These are phyloP conservation scores for Acanthamoeba triangularis DNA, from an alignment of 208 protist species.

Conservation along the genomic window DNA sequence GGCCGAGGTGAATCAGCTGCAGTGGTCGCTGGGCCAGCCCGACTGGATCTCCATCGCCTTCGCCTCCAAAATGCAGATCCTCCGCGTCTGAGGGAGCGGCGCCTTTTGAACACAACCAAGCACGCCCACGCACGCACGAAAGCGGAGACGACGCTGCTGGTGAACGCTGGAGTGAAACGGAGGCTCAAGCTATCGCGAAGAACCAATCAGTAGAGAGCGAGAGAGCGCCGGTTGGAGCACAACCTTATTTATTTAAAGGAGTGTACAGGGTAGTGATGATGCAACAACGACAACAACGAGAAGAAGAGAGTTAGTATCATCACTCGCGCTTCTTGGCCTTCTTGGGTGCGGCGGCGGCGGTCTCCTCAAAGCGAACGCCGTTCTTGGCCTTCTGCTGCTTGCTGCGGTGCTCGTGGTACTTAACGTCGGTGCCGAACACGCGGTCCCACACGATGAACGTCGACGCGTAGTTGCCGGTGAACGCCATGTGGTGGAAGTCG, in stretches of 20 bases:
- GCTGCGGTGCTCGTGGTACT: slow-evolving; percentile 67
- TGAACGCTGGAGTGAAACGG: too few relatives aligned
- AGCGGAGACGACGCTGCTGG: neutral
- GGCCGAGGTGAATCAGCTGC: slow-evolving; percentile 93
- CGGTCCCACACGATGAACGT: slow-evolving; percentile 83
- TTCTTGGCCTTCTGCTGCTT: neutral
- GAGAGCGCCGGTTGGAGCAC: too few relatives aligned
- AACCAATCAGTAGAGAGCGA: too few relatives aligned
- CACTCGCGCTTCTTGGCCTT: neutral
- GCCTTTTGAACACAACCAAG: neutral
- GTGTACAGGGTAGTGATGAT: too few relatives aligned
- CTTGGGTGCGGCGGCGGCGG: neutral
- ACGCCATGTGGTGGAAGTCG: slow-evolving; percentile 85
- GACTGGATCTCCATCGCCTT: slow-evolving; percentile 93
- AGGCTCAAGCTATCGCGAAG: too few relatives aligned
- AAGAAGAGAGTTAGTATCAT: too few relatives aligned
- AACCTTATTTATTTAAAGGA: too few relatives aligned
- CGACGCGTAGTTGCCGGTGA: slow-evolving; percentile 85
- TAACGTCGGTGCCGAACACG: slow-evolving; percentile 84
- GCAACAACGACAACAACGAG: too few relatives aligned
- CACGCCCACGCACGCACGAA: too few relatives aligned
- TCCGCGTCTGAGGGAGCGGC: slow-evolving; percentile 84
- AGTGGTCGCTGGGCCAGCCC: slow-evolving; percentile 91
- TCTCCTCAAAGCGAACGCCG: neutral
- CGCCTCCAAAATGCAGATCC: slow-evolving; percentile 90